Evolutionary conservation across 441 rosid species (phyloP).

Genomic region (Geranium incanum): DNA sequence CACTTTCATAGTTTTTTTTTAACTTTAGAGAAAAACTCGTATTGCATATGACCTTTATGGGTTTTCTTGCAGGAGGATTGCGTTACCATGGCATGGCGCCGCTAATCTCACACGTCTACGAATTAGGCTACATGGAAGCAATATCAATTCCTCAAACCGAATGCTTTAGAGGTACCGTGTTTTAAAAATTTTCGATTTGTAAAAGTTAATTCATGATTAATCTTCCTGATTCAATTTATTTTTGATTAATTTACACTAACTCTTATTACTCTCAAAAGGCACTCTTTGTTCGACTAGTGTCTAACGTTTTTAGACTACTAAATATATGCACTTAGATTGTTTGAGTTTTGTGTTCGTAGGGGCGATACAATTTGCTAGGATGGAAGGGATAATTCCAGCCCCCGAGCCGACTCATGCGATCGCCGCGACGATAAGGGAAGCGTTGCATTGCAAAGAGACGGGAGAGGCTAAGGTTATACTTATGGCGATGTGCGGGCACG

Average conservation of each 20-base stretch:
- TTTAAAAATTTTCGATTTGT: too few relatives aligned
- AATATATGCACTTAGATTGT: too few relatives aligned
- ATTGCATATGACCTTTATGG: too few relatives aligned
- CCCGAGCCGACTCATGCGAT: slow-evolving; percentile 93
- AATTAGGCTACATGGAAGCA: slow-evolving; percentile 79
- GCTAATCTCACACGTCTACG: slow-evolving; percentile 69
- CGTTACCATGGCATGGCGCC: slow-evolving; percentile 98
- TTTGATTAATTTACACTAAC: too few relatives aligned
- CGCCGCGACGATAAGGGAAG: slow-evolving; percentile 87
- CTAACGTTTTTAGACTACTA: too few relatives aligned
- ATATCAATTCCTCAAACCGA: slow-evolving; percentile 72
- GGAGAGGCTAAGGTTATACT: slow-evolving; percentile 84
- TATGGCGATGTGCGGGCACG: slow-evolving; percentile 91
- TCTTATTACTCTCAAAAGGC: too few relatives aligned
- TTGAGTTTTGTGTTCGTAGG: slow-evolving; percentile 28
- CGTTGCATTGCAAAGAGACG: slow-evolving; percentile 62
- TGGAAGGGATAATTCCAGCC: slow-evolving; percentile 83
- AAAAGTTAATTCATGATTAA: neutral
- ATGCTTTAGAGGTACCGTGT: slow-evolving; percentile 59
- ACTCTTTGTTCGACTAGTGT: too few relatives aligned
- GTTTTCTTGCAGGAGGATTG: slow-evolving; percentile 47
- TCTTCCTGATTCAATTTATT: too few relatives aligned
- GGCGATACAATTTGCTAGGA: slow-evolving; percentile 74
- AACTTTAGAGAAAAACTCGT: too few relatives aligned
- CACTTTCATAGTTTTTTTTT: too few relatives aligned